Evolutionary conservation across 306 rosid genomes (phyloP).

Genomic region (Argentina anserina): DNA sequence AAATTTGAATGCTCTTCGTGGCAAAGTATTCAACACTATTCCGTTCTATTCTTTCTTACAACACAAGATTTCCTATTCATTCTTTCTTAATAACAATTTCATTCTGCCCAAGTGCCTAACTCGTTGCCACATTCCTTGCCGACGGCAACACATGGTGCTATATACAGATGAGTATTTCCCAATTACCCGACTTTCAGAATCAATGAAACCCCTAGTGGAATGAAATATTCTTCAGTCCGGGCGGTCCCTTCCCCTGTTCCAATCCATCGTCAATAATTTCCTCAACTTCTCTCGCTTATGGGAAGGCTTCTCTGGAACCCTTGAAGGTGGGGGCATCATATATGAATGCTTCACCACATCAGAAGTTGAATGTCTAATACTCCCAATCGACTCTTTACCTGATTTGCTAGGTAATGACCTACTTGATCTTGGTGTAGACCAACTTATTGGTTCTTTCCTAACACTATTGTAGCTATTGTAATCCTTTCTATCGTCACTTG

Average conservation of each 20-base stretch:
- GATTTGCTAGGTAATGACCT: slow-evolving; percentile 65
- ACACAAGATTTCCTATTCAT: slow-evolving; percentile 46
- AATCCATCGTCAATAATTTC: slow-evolving; percentile 58
- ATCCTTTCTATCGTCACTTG: slow-evolving; percentile 45
- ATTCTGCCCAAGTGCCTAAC: slow-evolving; percentile 25
- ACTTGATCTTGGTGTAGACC: slow-evolving; percentile 83
- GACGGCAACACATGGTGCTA: slow-evolving; percentile 36
- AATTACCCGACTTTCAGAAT: slow-evolving; percentile 18
- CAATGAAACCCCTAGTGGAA: slow-evolving; percentile 33
- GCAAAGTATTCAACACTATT: slow-evolving; percentile 51
- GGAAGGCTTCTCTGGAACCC: slow-evolving; percentile 46
- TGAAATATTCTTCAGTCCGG: slow-evolving; percentile 35
- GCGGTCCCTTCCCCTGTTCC: slow-evolving; percentile 71
- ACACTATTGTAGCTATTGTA: slow-evolving; percentile 31
- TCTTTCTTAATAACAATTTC: slow-evolving; percentile 27
- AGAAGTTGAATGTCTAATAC: slow-evolving; percentile 43
- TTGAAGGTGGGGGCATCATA: slow-evolving; percentile 78
- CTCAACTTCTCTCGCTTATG: slow-evolving; percentile 52
- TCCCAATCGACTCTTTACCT: slow-evolving; percentile 43
- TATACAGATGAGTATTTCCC: slow-evolving; percentile 46
- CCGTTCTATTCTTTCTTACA: slow-evolving; percentile 53
- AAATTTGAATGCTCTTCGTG: background rate
- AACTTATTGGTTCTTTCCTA: slow-evolving; percentile 46
- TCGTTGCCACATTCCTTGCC: slow-evolving; percentile 36
- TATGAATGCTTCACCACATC: slow-evolving; percentile 48